A percentile compares a stretch with the other conserved stretches of the same genome.
Evolutionary conservation across 2,329 filamentous ascomycete species (phyloP).

Genomic region (Penicillium concentricum): DNA sequence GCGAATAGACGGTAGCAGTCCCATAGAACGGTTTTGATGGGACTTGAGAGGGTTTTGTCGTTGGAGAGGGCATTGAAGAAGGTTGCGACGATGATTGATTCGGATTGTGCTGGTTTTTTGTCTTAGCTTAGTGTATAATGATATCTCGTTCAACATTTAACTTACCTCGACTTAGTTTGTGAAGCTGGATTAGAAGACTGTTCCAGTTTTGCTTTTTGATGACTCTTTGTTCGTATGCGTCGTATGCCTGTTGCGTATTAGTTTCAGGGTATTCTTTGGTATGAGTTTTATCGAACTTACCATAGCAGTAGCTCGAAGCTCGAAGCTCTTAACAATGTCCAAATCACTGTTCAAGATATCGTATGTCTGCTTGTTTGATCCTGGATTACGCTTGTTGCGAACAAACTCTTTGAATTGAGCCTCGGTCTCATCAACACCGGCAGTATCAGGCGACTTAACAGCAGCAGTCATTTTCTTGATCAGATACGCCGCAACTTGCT

Average conservation of each 20-base stretch:
- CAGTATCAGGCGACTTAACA: slow-evolving; percentile 6
- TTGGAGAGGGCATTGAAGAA: slow-evolving; percentile 44
- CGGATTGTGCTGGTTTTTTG: slow-evolving; percentile 43
- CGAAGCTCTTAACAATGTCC: slow-evolving; percentile 16
- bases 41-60: slow-evolving; percentile 24
- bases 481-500: slow-evolving; percentile 47
- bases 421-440: slow-evolving; percentile 15
- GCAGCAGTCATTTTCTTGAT: slow-evolving; percentile 53
- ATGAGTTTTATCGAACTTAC: not conserved
- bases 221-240: slow-evolving; percentile 46
- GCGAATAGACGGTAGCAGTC: slow-evolving; percentile 51
- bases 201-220: slow-evolving; percentile 51
- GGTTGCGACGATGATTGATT: slow-evolving; percentile 49
- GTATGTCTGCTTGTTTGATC: not conserved
- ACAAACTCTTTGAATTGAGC: slow-evolving; percentile 17
- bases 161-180: slow-evolving; percentile 30
- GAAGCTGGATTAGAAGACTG: slow-evolving; percentile 37
- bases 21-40: slow-evolving; percentile 35
- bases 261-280: not conserved
- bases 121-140: not conserved
- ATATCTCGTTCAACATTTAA: not conserved
- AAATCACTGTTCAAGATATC: slow-evolving; percentile 10
- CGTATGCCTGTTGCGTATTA: slow-evolving; percentile 21
- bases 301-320: slow-evolving; percentile 13
- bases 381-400: not conserved